Base-by-base conservation (phyloP, 2,329 filamentous ascomycete genomes). In the Fusarium torulosum region DNA sequence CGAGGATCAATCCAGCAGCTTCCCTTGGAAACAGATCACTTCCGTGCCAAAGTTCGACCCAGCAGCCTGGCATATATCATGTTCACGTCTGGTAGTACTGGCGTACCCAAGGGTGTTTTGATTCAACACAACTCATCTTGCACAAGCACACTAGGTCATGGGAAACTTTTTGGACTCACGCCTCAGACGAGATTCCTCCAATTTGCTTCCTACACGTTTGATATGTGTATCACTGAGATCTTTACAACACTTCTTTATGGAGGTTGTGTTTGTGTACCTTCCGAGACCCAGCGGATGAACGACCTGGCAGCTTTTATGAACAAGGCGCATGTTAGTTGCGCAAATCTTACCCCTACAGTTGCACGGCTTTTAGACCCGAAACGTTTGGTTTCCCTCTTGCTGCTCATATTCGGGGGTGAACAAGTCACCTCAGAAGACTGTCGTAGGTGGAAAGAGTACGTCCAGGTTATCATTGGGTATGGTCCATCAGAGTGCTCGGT, bases 281-380 rank as follows among this genome's bases (percentile, higher is more conserved):
- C 84, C 2, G 84, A 82, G 1, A 84, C 86, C 17, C 78, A 82
- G 27, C 81, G 85, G 46, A 80, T 84, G 6, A 77, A 84, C 54
- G 83, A 84, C 54, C 76, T 83, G 53, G 80, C 81, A 81, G 82
- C 31, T 11, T 27, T 47, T n/a, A 8, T n/a, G 14, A 19, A 27
- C 19, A 45, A 25, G 25, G 17, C 17, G 11, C n/a, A n/a, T n/a
- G n/a, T n/a, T n/a, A n/a, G n/a, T n/a, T n/a, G n/a, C n/a, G 14
- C 31, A 4, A 27, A 17, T 7, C 25, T 45, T 6, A 45, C 42
- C 3, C 25, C 42, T 29, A 45, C 42, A 7, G 42, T 45, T 6
- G 35, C 35, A 7, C 35, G 35, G 14, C 35, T 37, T 15, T 17
- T 37, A 37, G 35, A 37, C 35, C 42, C 25, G 9, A 15, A 25